phyloP scores from a whole-genome alignment of 345 rosid species.

The Lepidium africanum region DNA sequence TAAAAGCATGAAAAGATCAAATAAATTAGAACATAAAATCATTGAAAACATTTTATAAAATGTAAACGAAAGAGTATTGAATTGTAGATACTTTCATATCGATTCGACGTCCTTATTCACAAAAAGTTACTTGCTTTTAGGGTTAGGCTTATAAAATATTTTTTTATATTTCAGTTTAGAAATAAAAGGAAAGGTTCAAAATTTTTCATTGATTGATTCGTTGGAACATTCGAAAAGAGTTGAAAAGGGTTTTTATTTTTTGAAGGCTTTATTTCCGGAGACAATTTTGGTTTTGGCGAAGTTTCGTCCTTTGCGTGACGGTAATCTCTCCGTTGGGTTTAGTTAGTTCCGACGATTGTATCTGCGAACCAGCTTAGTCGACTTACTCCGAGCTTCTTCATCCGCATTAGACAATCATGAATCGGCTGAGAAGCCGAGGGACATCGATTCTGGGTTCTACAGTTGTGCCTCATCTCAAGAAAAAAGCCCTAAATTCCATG shows the following conservation, averaged over 20 bases:
- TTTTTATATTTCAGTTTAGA: background rate
- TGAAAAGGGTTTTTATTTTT: background rate
- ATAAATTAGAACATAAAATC: too few relatives aligned
- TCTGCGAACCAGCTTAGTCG: background rate
- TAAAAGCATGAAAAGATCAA: too few relatives aligned
- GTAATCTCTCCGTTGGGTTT: background rate
- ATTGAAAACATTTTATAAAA: too few relatives aligned
- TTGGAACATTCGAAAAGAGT: background rate
- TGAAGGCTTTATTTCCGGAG: background rate
- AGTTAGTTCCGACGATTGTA: background rate
- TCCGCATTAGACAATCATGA: constrained; percentile 29
- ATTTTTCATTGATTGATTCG: background rate
- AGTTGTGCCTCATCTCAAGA: constrained; percentile 50
- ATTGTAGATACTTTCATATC: too few relatives aligned
- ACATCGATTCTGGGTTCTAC: constrained; percentile 37
- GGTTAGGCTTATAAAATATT: background rate
- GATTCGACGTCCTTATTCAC: too few relatives aligned
- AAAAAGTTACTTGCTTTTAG: background rate
- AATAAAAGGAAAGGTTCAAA: background rate
- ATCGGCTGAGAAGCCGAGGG: constrained; percentile 59
- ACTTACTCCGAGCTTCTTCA: background rate
- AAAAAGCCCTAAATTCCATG: constrained; percentile 63
- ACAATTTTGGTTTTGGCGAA: background rate
- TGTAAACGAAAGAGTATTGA: too few relatives aligned
- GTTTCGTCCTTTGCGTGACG: constrained; percentile 7